Conservation (phyloP, 2,329 filamentous ascomycete species). For the Chrysoporthe deuterocubensis region DNA sequence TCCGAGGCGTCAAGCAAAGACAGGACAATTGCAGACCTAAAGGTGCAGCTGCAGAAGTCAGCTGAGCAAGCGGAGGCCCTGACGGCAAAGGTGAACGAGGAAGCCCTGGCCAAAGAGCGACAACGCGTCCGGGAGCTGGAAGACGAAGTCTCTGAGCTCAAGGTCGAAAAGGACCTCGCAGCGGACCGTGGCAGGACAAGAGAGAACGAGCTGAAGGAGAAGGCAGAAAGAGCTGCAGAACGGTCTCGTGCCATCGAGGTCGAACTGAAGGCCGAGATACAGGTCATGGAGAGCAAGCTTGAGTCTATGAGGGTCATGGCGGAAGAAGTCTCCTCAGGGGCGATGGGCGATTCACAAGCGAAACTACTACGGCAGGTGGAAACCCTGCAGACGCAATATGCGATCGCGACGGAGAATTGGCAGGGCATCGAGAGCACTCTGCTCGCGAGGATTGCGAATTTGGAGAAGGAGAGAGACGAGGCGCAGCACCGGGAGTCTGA, state of each 20-base stretch:
- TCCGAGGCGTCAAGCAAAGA: constrained; percentile 67
- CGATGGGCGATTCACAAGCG: constrained; percentile 79
- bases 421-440: constrained; percentile 91
- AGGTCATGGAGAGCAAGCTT: constrained; percentile 83
- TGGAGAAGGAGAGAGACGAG: constrained; percentile 94
- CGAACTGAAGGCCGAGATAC: constrained; percentile 78
- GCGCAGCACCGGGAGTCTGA: constrained; percentile 81
- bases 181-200: constrained; percentile 70
- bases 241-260: constrained; percentile 69
- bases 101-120: constrained; percentile 70
- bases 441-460: constrained; percentile 71
- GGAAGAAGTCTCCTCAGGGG: constrained; percentile 86
- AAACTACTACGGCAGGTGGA: constrained; percentile 94
- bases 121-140: constrained; percentile 56
- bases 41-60: constrained; percentile 70
- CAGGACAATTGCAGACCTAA: constrained; percentile 69
- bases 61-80: constrained; percentile 68
- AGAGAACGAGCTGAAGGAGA: constrained; percentile 73
- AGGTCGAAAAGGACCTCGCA: constrained; percentile 77
- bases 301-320: constrained; percentile 83
- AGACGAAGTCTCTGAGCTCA: constrained; percentile 64
- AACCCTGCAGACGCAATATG: constrained; percentile 92
- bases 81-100: constrained; percentile 68
- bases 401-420: constrained; percentile 95
- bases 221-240: constrained; percentile 73